Evolutionary conservation across 306 rosid species (phyloP).

Genomic region (Begonia peltatifolia): DNA sequence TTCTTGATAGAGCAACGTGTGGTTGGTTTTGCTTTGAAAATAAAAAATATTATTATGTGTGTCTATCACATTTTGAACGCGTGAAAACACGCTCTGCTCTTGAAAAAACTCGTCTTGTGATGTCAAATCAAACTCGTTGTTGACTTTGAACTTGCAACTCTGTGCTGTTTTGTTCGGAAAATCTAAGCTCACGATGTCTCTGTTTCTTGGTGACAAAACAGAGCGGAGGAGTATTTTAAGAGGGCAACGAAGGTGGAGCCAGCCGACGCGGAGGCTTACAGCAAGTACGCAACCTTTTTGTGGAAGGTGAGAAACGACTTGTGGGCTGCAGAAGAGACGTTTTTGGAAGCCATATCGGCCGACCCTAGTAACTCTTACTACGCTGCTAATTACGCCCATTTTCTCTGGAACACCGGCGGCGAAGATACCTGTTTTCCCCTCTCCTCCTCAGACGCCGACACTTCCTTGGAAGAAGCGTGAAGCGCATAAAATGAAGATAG

Average conservation of each 20-base stretch:
- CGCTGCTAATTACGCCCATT: slow-evolving; percentile 49
- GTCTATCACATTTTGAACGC: no score
- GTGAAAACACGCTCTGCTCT: neutral
- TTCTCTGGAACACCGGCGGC: slow-evolving; percentile 59
- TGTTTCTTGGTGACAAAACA: slow-evolving; percentile 9
- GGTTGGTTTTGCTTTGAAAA: neutral
- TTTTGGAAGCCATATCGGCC: slow-evolving; percentile 44
- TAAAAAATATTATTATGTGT: neutral
- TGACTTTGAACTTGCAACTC: neutral
- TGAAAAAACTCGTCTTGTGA: neutral
- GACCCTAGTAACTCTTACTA: slow-evolving; percentile 35
- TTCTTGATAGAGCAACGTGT: neutral
- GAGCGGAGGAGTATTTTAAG: slow-evolving; percentile 70
- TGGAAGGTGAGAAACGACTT: slow-evolving; percentile 43
- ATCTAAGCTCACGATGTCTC: neutral
- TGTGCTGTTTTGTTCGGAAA: neutral
- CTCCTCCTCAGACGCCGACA: no score
- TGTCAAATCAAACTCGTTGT: neutral
- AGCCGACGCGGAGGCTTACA: slow-evolving; percentile 41
- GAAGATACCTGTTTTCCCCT: slow-evolving; percentile 38
- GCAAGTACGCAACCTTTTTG: slow-evolving; percentile 56
- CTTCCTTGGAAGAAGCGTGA: no score
- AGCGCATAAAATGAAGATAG: no score
- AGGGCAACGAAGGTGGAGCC: slow-evolving; percentile 30
- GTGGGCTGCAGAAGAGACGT: slow-evolving; percentile 57